These are phyloP conservation scores for Trichoderma simmonsii DNA, from an alignment of 2,329 filamentous ascomycete species.

Conservation along the genomic window DNA sequence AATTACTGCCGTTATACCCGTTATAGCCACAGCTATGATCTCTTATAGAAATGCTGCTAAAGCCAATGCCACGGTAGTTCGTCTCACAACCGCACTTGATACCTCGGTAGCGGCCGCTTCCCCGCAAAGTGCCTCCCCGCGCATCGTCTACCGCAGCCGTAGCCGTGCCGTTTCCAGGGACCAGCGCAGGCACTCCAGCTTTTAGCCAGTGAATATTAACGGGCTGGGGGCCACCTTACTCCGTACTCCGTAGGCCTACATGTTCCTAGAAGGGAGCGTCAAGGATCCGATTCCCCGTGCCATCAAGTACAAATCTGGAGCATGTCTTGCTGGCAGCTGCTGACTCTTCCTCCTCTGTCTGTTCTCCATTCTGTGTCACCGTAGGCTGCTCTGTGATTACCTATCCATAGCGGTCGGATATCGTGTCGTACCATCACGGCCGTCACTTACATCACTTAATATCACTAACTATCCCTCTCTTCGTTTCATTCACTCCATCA, in stretches of 20 bases:
- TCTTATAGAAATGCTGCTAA: not conserved
- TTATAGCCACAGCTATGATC: not conserved
- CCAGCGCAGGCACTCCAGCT: not conserved
- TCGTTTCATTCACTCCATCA: not conserved
- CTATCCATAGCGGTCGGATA: not conserved
- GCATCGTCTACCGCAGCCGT: not conserved
- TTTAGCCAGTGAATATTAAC: not conserved
- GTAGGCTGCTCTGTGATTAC: not conserved
- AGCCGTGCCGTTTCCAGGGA: not conserved
- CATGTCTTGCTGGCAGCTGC: not conserved
- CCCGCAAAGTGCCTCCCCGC: slow-evolving; percentile 28
- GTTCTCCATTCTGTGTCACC: not conserved
- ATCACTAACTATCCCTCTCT: not conserved
- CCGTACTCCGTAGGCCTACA: not conserved
- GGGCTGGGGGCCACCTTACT: not conserved
- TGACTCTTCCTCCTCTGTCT: not conserved
- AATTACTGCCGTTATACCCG: not conserved
- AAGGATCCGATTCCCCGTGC: not conserved
- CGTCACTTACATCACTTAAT: not conserved
- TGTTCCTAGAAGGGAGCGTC: not conserved
- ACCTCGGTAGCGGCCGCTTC: slow-evolving; percentile 24
- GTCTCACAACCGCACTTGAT: not conserved
- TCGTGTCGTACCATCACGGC: not conserved
- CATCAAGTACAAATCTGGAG: not conserved
- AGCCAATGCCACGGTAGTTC: not conserved